Percentiles rank a stretch among this genome's conserved stretches.
Conservation (phyloP, 2,329 filamentous ascomycete genomes). For the Phialemoniopsis sp. region DNA sequence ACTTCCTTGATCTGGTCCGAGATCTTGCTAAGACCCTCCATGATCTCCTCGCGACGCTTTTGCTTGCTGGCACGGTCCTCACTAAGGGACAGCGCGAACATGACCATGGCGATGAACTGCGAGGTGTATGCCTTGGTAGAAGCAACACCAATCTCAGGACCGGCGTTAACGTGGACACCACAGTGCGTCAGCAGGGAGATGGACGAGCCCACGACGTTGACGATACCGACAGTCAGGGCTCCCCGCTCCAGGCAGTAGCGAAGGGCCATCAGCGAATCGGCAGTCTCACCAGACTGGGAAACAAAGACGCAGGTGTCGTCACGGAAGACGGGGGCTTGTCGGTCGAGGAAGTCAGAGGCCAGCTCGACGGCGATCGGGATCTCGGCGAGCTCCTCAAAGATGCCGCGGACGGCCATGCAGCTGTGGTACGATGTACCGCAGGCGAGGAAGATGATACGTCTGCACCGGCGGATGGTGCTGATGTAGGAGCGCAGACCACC, state of each 20-base stretch:
- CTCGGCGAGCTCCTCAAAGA: constrained; percentile 96
- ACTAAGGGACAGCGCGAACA: constrained; percentile 95
- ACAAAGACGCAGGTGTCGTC: constrained; percentile 99
- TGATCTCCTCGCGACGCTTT: constrained; percentile 89
- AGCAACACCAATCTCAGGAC: constrained; percentile 96
- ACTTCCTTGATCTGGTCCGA: constrained; percentile 91
- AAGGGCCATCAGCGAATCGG: constrained; percentile 94
- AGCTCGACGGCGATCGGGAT: constrained; percentile 97
- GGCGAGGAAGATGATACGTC: constrained; percentile 97
- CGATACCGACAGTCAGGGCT: constrained; percentile 93
- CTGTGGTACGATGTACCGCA: constrained; percentile 98
- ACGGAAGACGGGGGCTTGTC: constrained; percentile 96
- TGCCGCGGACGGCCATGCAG: constrained; percentile 97
- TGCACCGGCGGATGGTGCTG: constrained; percentile 90
- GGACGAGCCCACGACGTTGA: constrained; percentile 97
- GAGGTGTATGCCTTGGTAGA: constrained; percentile 99
- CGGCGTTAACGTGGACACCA: constrained; percentile 99
- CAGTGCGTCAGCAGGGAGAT: constrained; percentile 98
- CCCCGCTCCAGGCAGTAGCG: constrained; percentile 98
- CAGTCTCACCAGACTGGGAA: constrained; percentile 97
- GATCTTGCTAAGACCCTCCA: constrained; percentile 84
- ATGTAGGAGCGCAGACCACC: constrained; percentile 97
- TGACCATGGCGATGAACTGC: constrained; percentile 99
- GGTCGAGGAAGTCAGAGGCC: constrained; percentile 96
- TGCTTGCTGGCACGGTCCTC: constrained; percentile 96